Evolutionary conservation across 768 basidiomycete species (phyloP).

Genomic region (Pisolithus sp.): DNA sequence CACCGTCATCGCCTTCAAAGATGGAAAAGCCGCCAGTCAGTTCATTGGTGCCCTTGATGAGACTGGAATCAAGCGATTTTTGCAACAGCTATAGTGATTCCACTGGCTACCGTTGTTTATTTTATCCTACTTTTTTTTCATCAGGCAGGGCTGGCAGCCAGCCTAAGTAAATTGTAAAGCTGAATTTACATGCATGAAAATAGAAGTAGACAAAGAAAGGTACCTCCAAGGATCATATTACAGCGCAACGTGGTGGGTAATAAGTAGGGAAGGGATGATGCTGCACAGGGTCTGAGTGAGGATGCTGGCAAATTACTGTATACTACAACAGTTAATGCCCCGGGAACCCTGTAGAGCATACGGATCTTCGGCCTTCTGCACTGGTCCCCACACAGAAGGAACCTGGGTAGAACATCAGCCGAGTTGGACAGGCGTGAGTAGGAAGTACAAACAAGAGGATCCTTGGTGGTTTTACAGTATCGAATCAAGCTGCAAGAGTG

Average conservation of each 20-base stretch:
- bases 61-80: conserved; percentile 37
- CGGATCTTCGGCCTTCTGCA: conserved; percentile 89
- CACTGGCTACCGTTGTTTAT: background rate
- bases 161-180: background rate
- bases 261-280: background rate
- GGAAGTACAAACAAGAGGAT: conserved; percentile 48
- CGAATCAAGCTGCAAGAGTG: conserved; percentile 51
- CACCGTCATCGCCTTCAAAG: conserved; percentile 71
- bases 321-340: conserved; percentile 47
- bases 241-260: conserved; percentile 7
- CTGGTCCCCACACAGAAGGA: conserved; percentile 94
- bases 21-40: conserved; percentile 49
- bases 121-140: too few species aligned
- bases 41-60: conserved; percentile 59
- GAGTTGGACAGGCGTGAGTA: conserved; percentile 4
- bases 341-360: conserved; percentile 67
- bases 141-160: too few species aligned
- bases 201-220: background rate
- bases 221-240: conserved; percentile 13
- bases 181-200: conserved; percentile 10
- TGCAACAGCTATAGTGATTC: conserved; percentile 33
- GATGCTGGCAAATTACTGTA: conserved; percentile 39
- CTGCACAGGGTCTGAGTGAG: background rate
- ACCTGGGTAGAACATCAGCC: conserved; percentile 44
- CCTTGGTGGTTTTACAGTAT: conserved; percentile 68